These are phyloP conservation scores for Linnemannia elongata DNA, from an alignment of 192 early-diverging fungal genomes.

Conservation along the genomic window DNA sequence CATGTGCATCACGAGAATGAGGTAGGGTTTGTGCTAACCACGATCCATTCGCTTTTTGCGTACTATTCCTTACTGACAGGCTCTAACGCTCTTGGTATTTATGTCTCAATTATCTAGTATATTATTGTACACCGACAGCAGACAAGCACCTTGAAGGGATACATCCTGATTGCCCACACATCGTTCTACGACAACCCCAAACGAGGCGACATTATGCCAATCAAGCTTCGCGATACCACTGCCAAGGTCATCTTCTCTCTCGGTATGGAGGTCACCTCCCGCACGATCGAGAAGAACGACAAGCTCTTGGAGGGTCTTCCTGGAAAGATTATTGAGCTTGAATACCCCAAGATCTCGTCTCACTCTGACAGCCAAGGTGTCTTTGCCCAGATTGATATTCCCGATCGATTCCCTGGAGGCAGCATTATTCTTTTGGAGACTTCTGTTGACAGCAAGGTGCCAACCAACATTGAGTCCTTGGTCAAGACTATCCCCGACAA, in stretches of 20 bases:
- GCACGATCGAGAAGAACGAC: slow-evolving; percentile 34
- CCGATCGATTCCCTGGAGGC: slow-evolving; percentile 85
- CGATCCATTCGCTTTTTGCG: neutral
- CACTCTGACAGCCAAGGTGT: slow-evolving; percentile 65
- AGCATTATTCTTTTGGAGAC: slow-evolving; percentile 82
- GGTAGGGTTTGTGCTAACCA: slow-evolving; percentile 43
- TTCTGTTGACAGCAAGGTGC: slow-evolving; percentile 64
- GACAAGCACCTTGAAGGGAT: slow-evolving; percentile 91
- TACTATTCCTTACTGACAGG: neutral
- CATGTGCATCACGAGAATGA: slow-evolving; percentile 97
- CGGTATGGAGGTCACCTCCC: slow-evolving; percentile 62
- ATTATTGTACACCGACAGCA: slow-evolving; percentile 95
- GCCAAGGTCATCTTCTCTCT: slow-evolving; percentile 70
- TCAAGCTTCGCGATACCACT: slow-evolving; percentile 70
- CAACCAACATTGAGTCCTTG: slow-evolving; percentile 65
- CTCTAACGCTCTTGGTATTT: neutral
- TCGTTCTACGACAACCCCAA: slow-evolving; percentile 76
- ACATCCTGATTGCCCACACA: slow-evolving; percentile 89
- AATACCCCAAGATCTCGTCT: slow-evolving; percentile 60
- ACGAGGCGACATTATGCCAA: slow-evolving; percentile 63
- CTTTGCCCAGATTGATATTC: slow-evolving; percentile 73
- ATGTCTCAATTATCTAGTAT: slow-evolving; percentile 64
- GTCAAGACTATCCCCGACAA: slow-evolving; percentile 73
- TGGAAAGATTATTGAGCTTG: slow-evolving; percentile 64
- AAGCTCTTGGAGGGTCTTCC: slow-evolving; percentile 60